Evolutionary conservation across 2,329 filamentous ascomycete species (phyloP).

Genomic region (Paracoccidioides lutzii): DNA sequence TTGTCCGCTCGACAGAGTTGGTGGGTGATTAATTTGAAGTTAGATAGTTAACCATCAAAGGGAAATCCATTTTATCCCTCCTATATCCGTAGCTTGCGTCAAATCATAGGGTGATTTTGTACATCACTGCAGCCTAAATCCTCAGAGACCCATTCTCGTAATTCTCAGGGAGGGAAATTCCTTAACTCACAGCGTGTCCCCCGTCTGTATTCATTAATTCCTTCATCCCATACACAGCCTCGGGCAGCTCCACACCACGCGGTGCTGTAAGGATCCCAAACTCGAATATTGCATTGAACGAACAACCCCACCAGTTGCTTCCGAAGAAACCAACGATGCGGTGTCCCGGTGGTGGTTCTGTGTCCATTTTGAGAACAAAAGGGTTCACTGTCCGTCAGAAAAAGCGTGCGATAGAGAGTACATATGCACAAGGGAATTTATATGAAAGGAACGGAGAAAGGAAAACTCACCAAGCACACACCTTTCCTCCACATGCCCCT

Average conservation of each 20-base stretch:
- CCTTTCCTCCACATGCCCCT: neutral
- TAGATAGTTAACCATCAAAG: neutral
- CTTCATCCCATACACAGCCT: constrained; percentile 29
- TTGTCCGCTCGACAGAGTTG: neutral
- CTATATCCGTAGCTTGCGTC: neutral
- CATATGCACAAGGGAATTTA: no score
- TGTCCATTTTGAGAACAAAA: neutral
- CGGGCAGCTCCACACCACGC: constrained; percentile 26
- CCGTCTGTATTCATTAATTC: constrained; percentile 21
- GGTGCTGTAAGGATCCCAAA: constrained; percentile 40
- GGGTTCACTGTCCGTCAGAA: neutral
- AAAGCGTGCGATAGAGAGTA: neutral
- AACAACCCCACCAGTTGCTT: constrained; percentile 17
- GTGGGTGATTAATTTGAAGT: neutral
- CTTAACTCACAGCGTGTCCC: neutral
- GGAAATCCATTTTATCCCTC: neutral
- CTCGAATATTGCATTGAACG: constrained; percentile 19
- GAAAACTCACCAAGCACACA: neutral
- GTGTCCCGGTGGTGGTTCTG: constrained; percentile 21
- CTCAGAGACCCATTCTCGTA: neutral
- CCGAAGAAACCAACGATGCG: constrained; percentile 38
- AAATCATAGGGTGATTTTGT: neutral
- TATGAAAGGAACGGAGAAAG: neutral
- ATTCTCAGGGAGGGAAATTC: neutral
- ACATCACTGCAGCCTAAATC: neutral